Evolutionary conservation across 108 stramenopile genomes (phyloP), one percentile per base, ranked within the genome.

Genomic region (Cyclostephanos tholiformis): DNA sequence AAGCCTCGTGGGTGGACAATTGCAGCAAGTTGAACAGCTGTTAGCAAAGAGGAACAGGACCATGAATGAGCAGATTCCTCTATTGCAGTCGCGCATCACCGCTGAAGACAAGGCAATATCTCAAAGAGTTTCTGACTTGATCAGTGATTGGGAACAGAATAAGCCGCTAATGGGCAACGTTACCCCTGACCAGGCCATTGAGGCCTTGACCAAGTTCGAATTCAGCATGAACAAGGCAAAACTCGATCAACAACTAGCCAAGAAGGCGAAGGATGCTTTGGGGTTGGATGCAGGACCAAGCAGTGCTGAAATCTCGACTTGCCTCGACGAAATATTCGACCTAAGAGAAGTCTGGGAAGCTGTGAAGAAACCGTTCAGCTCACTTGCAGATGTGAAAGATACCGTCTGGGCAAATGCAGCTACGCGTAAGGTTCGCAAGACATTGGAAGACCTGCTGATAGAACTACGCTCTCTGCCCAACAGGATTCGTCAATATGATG

Each of bases 401-500:
- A 89, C 84, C 5, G 65, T 85, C 25, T 98, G 96, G 97, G 82
- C 92, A 19, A 87, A 83, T 26, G 94, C 90, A 23, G 88, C 89
- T 2, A 92, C 91, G 61, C 82, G 96, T 5, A 94, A 95, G 44
- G 74, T 98, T 57, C 91, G 95, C 8, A 91, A 91, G 61, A 72
- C 86, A 14, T 72, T 98, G 23, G 97, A 98, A 69, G 86, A 87
- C 56, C 71, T 98, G 11, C 75, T 95, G 17, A 95, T 92, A 38
- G 87, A 90, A 51, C 89, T 98, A 87, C 88, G 97, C 46, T 88
- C 91, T 29, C 77, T 98, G 51, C 95, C 99, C 19, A 95, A 95
- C 63, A 77, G 91, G 6, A 96, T 98, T 26, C 91, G 97, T 16
- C 97, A 98, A 84, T 99, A 98, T 81, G 96, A 97, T 79, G 95